A percentile compares a stretch with the other conserved stretches of the same genome.
These are phyloP conservation scores for Amylocarpus encephaloides DNA, from an alignment of 2,329 filamentous ascomycete genomes.

Conservation along the genomic window DNA sequence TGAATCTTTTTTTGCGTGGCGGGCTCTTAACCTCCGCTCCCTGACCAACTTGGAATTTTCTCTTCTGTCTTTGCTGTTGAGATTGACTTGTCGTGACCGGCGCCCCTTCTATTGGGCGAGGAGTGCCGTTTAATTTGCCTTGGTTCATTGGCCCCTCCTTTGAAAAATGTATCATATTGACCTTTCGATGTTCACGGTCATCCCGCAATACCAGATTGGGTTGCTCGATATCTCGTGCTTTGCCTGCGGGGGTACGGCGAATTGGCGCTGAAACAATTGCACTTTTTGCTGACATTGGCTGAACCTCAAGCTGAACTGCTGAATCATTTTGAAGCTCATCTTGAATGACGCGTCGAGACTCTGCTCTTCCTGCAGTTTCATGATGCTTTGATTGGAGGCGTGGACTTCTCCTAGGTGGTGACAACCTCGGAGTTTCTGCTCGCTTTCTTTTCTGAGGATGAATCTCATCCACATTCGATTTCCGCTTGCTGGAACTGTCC, in stretches of 20 bases:
- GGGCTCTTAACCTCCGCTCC: background rate
- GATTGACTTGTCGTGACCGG: background rate
- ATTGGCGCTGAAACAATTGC: too few species aligned
- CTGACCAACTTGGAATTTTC: constrained; percentile 7
- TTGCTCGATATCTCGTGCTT: background rate
- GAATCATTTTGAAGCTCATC: too few species aligned
- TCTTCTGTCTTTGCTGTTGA: constrained; percentile 1
- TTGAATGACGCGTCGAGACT: too few species aligned
- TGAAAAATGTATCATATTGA: constrained; percentile 11
- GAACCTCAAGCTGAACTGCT: too few species aligned
- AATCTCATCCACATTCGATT: too few species aligned
- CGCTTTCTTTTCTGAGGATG: too few species aligned
- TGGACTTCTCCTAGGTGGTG: too few species aligned
- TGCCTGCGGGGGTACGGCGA: background rate
- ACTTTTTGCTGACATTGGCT: too few species aligned
- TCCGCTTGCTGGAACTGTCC: too few species aligned
- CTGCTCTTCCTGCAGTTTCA: background rate
- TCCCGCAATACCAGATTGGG: constrained; percentile 7
- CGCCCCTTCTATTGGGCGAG: background rate
- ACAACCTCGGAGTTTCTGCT: too few species aligned
- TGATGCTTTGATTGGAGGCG: too few species aligned
- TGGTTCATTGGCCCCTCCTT: constrained; percentile 14
- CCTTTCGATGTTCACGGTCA: constrained; percentile 12
- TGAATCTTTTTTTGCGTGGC: constrained; percentile 8
- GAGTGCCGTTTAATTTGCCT: constrained; percentile 4